Evolutionary conservation across 2,329 filamentous ascomycete species (phyloP), one percentile per base, ranked within the genome.

Genomic region (Apiospora malaysiana): DNA sequence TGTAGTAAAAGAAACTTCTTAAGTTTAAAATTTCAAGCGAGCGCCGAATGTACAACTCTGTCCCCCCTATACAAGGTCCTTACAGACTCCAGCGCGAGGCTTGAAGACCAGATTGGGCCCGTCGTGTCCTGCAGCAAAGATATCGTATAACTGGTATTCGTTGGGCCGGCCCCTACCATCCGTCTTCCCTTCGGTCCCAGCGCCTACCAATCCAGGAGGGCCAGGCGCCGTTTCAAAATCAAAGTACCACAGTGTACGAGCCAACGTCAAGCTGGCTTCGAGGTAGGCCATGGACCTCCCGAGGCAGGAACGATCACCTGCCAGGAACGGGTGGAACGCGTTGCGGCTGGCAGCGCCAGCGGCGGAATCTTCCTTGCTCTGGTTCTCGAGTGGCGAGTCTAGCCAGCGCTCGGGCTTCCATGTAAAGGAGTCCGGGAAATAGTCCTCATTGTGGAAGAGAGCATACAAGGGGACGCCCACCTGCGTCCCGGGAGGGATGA

Each of bases 391-490:
- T n/a, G 23, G 49, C 2, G 25, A 2, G 25, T 56, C 25, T 2
- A 85, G 80, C 83, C 84, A 85, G n/a, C 83, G 79, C 73, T 85
- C 82, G 0, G 84, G 84, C 14, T 81, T 72, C 71, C 80, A 85
- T 0, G 72, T 70, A 67, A 80, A 78, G 0, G 83, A 79, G 45
- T 82, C 75, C 0, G 81, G 82, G 74, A 82, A 85, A 76, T 84
- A 84, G 9, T 78, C 69, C 6, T 80, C 75, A 69, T 84, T 81
- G 27, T 83, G 82, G 71, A 85, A 83, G 51, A 85, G 81, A 1
- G 82, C 79, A 76, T 83, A 85, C 6, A 81, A 79, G 3, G 82
- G 81, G 4, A 83, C 83, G 1, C 83, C 83, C 46, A 82, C 80
- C 37, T 68, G 40, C 2, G 70, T 73, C 4, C 72, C 72, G 2